Base-by-base conservation (phyloP, 2,329 filamentous ascomycete species). In the Penicillium oxalicum region DNA sequence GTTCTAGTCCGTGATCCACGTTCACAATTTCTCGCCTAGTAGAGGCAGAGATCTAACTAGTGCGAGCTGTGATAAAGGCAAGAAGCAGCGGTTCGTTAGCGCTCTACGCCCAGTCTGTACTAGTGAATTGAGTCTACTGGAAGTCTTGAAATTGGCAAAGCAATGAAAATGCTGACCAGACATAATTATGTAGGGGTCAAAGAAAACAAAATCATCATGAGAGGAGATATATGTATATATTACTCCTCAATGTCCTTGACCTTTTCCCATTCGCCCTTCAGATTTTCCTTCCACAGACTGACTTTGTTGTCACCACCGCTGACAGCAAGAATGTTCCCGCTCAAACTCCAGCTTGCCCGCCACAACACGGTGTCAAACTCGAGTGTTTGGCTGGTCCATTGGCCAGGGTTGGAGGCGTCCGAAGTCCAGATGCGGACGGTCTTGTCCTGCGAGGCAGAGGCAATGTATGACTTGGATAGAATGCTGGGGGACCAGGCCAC, bases 261-360 rank as follows among this genome's bases (percentile, higher is more conserved):
- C 63, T 87, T 88, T 73, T 97, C 91, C 93, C 93, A 98, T 66
- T 95, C 88, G 47, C 93, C 93, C 68, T 87, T 87, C 61, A 98
- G 76, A 68, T 95, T 95, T 80, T 98, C 93, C 80, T 97, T 98
- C 91, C 91, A 98, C 69, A 98, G 72, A 46, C 86, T 94, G 48
- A 98, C 91, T 74, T 94, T 91, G 77, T 98, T 98, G 73, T 98
- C 91, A 26, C 87, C 88, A 35, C 89, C 89, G 66, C 87, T 93
- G 54, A 96, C 89, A 8, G 93, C 93, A 61, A 98, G 77, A 18
- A 97, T 91, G 68, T 98, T 98, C 45, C 93, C 93, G 70, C 89
- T 95, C 66, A 97, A 77, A 61, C 90, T 95, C 93, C 93, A 98
- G 77, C 89, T 96, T 40, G 96, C 93, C 48, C 93, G 84, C 93